Evolutionary conservation across 352 stramenopile genomes (phyloP).

Genomic region (Thraustochytrium striatum): DNA sequence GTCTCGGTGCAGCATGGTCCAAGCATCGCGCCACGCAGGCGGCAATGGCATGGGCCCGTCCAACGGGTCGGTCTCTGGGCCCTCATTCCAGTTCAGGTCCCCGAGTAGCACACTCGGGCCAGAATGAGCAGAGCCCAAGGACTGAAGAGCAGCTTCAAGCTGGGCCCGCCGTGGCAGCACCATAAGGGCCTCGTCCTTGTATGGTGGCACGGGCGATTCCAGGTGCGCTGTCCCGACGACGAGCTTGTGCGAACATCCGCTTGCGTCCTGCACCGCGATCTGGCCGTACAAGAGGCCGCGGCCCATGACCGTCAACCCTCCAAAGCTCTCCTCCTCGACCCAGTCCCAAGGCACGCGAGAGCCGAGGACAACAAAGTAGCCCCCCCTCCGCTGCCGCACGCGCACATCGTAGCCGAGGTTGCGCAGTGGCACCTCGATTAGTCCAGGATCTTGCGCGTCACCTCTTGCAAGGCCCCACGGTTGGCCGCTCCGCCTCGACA

Average conservation of each 20-base stretch:
- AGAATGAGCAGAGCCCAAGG: background rate
- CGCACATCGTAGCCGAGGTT: constrained; percentile 22
- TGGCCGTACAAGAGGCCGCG: constrained; percentile 10
- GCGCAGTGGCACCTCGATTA: background rate
- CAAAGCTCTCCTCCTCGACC: background rate
- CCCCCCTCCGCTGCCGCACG: background rate
- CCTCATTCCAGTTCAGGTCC: constrained; percentile 43
- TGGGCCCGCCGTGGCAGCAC: background rate
- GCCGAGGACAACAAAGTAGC: constrained; percentile 18
- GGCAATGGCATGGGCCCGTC: background rate
- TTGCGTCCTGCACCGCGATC: background rate
- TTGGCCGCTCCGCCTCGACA: constrained; percentile 1
- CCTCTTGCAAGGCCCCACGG: constrained; percentile 27
- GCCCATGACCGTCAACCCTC: background rate
- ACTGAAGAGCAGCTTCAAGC: background rate
- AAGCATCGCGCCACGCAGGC: background rate
- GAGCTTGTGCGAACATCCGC: background rate
- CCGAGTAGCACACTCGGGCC: constrained; percentile 27
- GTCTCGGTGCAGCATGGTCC: background rate
- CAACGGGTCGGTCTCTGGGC: background rate
- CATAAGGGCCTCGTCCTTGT: background rate
- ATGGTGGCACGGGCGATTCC: constrained; percentile 16
- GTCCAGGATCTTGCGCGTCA: constrained; percentile 10
- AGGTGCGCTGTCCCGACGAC: constrained; percentile 28
- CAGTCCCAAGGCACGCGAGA: background rate